Percentiles rank a stretch among this genome's conserved stretches.
Evolutionary conservation across 208 protist genomes (phyloP).

Genomic region (Lotmaria passim): DNA sequence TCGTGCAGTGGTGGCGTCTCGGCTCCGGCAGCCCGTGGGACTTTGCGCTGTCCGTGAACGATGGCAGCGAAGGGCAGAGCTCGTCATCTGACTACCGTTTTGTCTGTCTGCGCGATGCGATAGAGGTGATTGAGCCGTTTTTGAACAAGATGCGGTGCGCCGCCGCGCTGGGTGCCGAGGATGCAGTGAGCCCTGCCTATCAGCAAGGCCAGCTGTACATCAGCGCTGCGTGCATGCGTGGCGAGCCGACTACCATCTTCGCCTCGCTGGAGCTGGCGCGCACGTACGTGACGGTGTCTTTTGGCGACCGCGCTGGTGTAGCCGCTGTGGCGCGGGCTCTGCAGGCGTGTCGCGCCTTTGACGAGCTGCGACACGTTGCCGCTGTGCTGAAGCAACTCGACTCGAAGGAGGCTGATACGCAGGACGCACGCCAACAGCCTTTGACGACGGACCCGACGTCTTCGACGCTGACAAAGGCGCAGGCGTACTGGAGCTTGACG

Average conservation of each 20-base stretch:
- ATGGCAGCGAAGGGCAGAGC: neutral
- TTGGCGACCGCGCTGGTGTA: slow-evolving; percentile 16
- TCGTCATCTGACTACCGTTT: slow-evolving; percentile 8
- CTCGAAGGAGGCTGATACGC: slow-evolving; percentile 1
- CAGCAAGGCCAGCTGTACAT: slow-evolving; percentile 5
- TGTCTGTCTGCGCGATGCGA: slow-evolving; percentile 11
- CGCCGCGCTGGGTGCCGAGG: slow-evolving; percentile 22
- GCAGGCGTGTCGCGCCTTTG: neutral
- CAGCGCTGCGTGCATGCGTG: neutral
- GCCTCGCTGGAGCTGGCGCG: slow-evolving; percentile 36
- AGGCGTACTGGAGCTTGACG: slow-evolving; percentile 28
- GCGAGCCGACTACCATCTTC: slow-evolving; percentile 19
- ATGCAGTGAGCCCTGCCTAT: slow-evolving; percentile 7
- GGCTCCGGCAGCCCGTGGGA: slow-evolving; percentile 18
- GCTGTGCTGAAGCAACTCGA: slow-evolving; percentile 26
- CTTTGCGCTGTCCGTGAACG: neutral
- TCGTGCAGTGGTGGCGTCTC: slow-evolving; percentile 35
- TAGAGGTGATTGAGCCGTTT: slow-evolving; percentile 25
- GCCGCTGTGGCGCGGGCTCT: slow-evolving; percentile 10
- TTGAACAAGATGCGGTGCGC: slow-evolving; percentile 29
- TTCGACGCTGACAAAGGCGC: neutral
- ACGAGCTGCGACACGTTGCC: slow-evolving; percentile 15
- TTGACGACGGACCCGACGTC: neutral
- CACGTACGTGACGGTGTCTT: slow-evolving; percentile 21
- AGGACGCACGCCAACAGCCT: slow-evolving; percentile 13